Evolutionary conservation across 78 protist genomes (phyloP).

Genomic region (Acrasis kona): DNA sequence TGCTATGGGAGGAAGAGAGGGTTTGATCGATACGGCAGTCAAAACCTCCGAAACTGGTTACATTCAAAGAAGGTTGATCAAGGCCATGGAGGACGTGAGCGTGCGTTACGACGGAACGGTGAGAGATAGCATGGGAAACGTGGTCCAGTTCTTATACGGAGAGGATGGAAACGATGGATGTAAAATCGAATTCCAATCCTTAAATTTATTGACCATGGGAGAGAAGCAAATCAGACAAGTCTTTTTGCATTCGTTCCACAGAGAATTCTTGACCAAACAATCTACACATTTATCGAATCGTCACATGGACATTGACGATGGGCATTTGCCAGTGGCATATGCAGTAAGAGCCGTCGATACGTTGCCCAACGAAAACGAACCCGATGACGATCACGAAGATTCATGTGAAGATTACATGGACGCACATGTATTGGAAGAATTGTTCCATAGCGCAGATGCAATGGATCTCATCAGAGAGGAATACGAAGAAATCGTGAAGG

Average conservation of each 20-base stretch:
- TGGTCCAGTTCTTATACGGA: conserved; percentile 81
- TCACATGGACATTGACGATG: too few species aligned
- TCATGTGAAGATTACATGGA: conserved; percentile 46
- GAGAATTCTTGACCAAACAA: not conserved
- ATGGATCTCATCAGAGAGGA: not conserved
- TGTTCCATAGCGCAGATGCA: conserved; percentile 5
- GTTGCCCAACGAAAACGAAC: too few species aligned
- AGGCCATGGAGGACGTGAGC: conserved; percentile 89
- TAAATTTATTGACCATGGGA: not conserved
- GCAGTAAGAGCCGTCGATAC: too few species aligned
- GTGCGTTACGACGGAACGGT: conserved; percentile 91
- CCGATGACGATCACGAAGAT: conserved; percentile 20
- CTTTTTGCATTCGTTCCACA: too few species aligned
- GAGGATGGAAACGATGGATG: conserved; percentile 86
- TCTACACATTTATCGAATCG: too few species aligned
- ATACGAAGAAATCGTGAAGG: conserved; percentile 12
- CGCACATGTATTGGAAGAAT: conserved; percentile 42
- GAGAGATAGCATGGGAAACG: conserved; percentile 82
- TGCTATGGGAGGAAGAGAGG: conserved; percentile 99
- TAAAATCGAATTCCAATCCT: not conserved
- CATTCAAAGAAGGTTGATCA: conserved; percentile 87
- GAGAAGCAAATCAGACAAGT: too few species aligned
- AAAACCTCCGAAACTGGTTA: conserved; percentile 99
- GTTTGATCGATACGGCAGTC: conserved; percentile 96
- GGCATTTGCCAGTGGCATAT: conserved; percentile 2